Percentiles rank a stretch among this genome's conserved stretches.
phyloP scores from a whole-genome alignment of 176 grass and related monocot genomes.

The Cymbopogon citratus region DNA sequence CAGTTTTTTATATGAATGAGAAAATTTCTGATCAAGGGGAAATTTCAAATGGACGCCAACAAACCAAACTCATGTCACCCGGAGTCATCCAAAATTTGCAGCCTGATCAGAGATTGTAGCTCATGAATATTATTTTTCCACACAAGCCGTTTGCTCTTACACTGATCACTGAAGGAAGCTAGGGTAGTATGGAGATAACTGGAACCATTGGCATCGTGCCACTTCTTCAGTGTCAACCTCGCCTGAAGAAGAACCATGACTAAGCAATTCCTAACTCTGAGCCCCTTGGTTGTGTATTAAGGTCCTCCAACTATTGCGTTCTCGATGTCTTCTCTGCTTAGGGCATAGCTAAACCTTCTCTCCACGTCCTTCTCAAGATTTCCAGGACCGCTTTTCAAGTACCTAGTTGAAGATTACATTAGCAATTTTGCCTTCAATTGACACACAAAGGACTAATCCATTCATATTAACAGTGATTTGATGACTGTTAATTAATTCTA shows the following conservation, averaged over 20 bases:
- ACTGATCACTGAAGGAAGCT: not conserved
- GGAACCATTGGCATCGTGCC: not conserved
- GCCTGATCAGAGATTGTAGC: not conserved
- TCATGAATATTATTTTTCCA: not conserved
- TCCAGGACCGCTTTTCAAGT: slow-evolving; percentile 77
- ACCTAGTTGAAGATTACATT: slow-evolving; percentile 34
- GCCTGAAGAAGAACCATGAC: not conserved
- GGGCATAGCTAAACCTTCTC: slow-evolving; percentile 89
- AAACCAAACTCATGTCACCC: not conserved
- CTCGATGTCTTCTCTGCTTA: slow-evolving; percentile 94
- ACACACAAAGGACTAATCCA: not conserved
- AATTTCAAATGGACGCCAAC: not conserved
- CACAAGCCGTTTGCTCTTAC: not conserved
- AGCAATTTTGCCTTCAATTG: not conserved
- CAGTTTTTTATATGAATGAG: not conserved
- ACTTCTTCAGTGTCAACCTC: not conserved
- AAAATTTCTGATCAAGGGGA: not conserved
- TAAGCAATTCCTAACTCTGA: not conserved
- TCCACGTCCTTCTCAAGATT: slow-evolving; percentile 91
- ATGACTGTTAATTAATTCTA: not conserved
- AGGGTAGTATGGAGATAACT: not conserved
- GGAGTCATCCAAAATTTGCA: not conserved
- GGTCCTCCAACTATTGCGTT: slow-evolving; percentile 86
- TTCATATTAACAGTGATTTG: not conserved
- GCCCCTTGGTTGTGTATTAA: slow-evolving; percentile 19